Base-by-base conservation (phyloP, 2,329 filamentous ascomycete species). In the Raffaelea deltoideospora region DNA sequence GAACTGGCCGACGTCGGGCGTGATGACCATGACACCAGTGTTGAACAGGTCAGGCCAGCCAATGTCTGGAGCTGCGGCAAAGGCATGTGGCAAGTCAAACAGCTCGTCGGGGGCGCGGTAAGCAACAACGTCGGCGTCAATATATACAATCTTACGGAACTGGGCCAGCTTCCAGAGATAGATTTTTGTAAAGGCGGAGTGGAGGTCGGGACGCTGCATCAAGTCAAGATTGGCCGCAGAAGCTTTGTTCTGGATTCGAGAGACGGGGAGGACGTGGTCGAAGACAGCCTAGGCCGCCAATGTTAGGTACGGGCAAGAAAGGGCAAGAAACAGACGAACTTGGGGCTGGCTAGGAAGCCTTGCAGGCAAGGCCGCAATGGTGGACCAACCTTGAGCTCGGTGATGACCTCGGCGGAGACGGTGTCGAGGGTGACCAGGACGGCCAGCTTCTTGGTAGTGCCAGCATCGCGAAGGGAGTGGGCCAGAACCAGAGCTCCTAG, bases 21-120 rank as follows among this genome's bases (percentile, higher is more conserved):
- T 79, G 41, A 98, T 59, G 26, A 86, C 85, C 85, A 98, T 92
- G 48, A 98, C 76, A 50, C 90, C 90, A n/a, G 82, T 86, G 60
- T 98, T 98, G 74, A 96, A 96, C 42, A 87, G 72, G 60, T 98
- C 90, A 24, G 90, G 90, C 90, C 90, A 98, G 47, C 90, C 90
- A 49, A 96, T 86, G 57, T 98, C 90, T 23, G 90, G 87, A 10
- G 83, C 86, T 3, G 90, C 76, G 29, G 73, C 69, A 52, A 79
- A 78, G 37, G 65, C 52, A 33, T 72, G 60, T 5, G 61, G 50
- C 19, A 76, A 54, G 39, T 77, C 69, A 52, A 98, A 92, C 38
- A 98, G 75, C 67, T 98, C 90, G 50, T 98, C 88, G 4, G 88
- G 83, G 24, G 87, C 85, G 47, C 86, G 71, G 43, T 94, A 72